phyloP scores from a whole-genome alignment of 2,329 filamentous ascomycete species.

The Alternaria brassicicola region DNA sequence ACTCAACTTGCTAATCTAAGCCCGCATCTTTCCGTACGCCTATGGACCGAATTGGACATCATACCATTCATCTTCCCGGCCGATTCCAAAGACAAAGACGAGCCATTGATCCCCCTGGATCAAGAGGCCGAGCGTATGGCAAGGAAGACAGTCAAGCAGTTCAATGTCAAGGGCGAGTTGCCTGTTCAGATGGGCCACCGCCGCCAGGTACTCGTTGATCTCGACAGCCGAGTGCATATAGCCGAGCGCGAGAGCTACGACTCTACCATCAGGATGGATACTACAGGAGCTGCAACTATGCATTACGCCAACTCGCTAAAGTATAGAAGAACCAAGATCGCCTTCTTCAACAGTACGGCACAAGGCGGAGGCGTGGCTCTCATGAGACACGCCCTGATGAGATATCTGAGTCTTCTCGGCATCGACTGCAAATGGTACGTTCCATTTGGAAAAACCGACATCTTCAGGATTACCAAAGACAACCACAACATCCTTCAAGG shows the following conservation, averaged over 20 bases:
- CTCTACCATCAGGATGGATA: slow-evolving; percentile 60
- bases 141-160: slow-evolving; percentile 70
- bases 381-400: slow-evolving; percentile 79
- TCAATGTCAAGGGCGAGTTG: slow-evolving; percentile 14
- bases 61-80: slow-evolving; percentile 68
- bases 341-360: slow-evolving; percentile 79
- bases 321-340: slow-evolving; percentile 68
- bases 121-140: slow-evolving; percentile 84
- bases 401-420: slow-evolving; percentile 70
- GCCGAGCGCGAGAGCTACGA: slow-evolving; percentile 64
- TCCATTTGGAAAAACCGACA: slow-evolving; percentile 75
- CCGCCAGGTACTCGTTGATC: slow-evolving; percentile 59
- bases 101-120: slow-evolving; percentile 67
- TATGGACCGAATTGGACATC: slow-evolving; percentile 80
- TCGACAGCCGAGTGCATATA: slow-evolving; percentile 67
- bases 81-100: slow-evolving; percentile 4
- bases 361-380: slow-evolving; percentile 83
- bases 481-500: slow-evolving; percentile 89
- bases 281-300: slow-evolving; percentile 70
- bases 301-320: slow-evolving; percentile 69
- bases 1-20: slow-evolving; percentile 64
- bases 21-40: slow-evolving; percentile 69
- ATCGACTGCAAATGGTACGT: slow-evolving; percentile 78
- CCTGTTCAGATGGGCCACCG: slow-evolving; percentile 3
- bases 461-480: slow-evolving; percentile 85